Base-by-base conservation (phyloP, 2,329 filamentous ascomycete genomes). In the Cadophora malorum region DNA sequence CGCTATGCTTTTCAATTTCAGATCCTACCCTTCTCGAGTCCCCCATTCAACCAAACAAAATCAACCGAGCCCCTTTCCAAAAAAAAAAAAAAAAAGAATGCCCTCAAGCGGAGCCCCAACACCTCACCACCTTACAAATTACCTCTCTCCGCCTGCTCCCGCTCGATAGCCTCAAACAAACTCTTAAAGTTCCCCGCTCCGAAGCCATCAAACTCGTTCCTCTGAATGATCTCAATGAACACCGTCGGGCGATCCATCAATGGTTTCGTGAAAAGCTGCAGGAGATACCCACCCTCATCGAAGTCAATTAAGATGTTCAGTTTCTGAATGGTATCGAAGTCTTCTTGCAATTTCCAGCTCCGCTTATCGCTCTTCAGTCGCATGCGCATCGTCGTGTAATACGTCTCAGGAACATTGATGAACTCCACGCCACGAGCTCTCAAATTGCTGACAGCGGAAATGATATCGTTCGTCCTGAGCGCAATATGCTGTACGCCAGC, bases 141-240 rank as follows among this genome's bases (percentile, higher is more conserved):
- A 1, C 95, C 94, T 66, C 94, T 85, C 79, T 91, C 84, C 56
- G 89, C 93, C 84, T 97, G 95, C 80, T 97, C 94, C 62, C 94
- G 84, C 85, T 97, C 95, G 79, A 97, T 96, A 2, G 95, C 94
- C 84, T 97, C 94, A 76, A 97, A 97, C 74, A 97, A 77, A 69
- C 91, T 94, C 87, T 94, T 97, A 83, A 97, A 97, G 80, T 97
- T 98, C 0, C 95, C 95, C 0, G 94, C 95, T 4, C 95, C 94
- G 74, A 97, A 97, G 0, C 95, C 95, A 38, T 91, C 90, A 79
- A 97, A 97, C 71, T 93, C 90, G 75, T 96, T 90, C 67, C 94
- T 84, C 83, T 97, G 94, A 75, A 97, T 97, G 75, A 97, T 97
- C 86, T 97, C 95, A 71, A 97, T 89, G 78, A 97, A 97, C 33